Percentiles rank a stretch among this genome's conserved stretches.
Evolutionary conservation across 2,329 filamentous ascomycete genomes (phyloP).

Genomic region (Colletotrichum sp.): DNA sequence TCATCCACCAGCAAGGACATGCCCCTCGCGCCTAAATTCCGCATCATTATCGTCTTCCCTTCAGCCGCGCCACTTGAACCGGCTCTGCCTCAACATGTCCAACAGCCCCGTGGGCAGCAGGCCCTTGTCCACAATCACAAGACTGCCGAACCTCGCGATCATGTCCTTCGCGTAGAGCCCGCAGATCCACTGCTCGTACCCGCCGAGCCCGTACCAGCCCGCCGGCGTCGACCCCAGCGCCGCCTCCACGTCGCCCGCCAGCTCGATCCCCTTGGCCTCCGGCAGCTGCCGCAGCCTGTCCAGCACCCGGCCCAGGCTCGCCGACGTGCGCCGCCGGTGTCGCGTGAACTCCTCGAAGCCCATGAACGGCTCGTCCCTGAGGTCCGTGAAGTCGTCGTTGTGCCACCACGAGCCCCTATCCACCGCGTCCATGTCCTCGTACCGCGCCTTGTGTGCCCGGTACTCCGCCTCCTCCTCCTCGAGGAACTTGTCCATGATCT

Average conservation of each 20-base stretch:
- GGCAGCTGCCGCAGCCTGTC: slow-evolving; percentile 31
- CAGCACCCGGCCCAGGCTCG: slow-evolving; percentile 30
- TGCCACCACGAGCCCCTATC: slow-evolving; percentile 7
- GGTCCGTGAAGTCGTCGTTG: slow-evolving; percentile 16
- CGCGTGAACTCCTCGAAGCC: slow-evolving; percentile 41
- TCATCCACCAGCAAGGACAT: neutral
- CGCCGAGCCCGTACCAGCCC: slow-evolving; percentile 11
- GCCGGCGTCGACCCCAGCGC: slow-evolving; percentile 23
- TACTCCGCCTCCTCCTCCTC: slow-evolving; percentile 40
- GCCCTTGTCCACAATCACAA: slow-evolving; percentile 42
- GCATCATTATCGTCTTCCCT: neutral
- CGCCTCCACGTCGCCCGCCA: slow-evolving; percentile 22
- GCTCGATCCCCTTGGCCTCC: slow-evolving; percentile 27
- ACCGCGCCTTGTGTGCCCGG: slow-evolving; percentile 31
- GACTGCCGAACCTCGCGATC: slow-evolving; percentile 41
- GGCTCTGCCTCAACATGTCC: slow-evolving; percentile 38
- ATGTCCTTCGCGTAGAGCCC: slow-evolving; percentile 43
- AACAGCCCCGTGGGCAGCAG: slow-evolving; percentile 45
- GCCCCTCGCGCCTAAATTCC: neutral
- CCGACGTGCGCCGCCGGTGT: slow-evolving; percentile 37
- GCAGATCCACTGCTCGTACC: slow-evolving; percentile 43
- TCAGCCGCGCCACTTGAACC: slow-evolving; percentile 42
- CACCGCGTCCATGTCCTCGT: slow-evolving; percentile 27
- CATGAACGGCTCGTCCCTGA: slow-evolving; percentile 36
- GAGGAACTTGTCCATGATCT: slow-evolving; percentile 29